These are phyloP conservation scores for Vitis hybrid DNA, from an alignment of 177 flowering plant genomes.

Conservation along the genomic window DNA sequence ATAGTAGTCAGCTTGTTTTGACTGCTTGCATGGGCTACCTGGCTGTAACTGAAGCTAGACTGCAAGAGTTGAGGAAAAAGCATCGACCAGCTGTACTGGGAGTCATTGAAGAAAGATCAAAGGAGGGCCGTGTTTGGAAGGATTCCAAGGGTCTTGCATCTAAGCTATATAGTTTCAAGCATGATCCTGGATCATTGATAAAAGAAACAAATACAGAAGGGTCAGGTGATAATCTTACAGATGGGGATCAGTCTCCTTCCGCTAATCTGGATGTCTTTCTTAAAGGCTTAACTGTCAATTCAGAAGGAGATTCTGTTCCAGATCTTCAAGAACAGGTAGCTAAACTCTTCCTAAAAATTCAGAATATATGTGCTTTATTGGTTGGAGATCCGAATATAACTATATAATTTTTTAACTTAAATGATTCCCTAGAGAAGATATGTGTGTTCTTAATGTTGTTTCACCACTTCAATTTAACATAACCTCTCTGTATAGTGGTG, in stretches of 20 bases:
- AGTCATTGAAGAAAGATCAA: slow-evolving; percentile 73
- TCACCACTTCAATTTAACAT: too few relatives aligned
- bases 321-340: slow-evolving; percentile 88
- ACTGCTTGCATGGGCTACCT: slow-evolving; percentile 96
- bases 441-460: too few relatives aligned
- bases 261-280: slow-evolving; percentile 47
- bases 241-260: slow-evolving; percentile 36
- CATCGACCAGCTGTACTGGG: slow-evolving; percentile 73
- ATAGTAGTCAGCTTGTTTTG: slow-evolving; percentile 95
- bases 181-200: slow-evolving; percentile 45
- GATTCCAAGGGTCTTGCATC: slow-evolving; percentile 79
- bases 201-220: slow-evolving; percentile 31
- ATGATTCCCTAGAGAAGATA: too few relatives aligned
- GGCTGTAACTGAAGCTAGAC: slow-evolving; percentile 64
- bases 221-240: slow-evolving; percentile 22
- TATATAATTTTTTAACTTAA: too few relatives aligned
- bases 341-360: neutral
- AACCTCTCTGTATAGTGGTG: too few relatives aligned
- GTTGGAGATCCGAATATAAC: too few relatives aligned
- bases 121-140: slow-evolving; percentile 52
- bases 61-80: slow-evolving; percentile 70
- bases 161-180: slow-evolving; percentile 78
- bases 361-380: too few relatives aligned
- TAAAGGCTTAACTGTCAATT: slow-evolving; percentile 32
- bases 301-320: slow-evolving; percentile 52